Conservation (phyloP, 2,329 filamentous ascomycete genomes). For the Lachnellula arida region DNA sequence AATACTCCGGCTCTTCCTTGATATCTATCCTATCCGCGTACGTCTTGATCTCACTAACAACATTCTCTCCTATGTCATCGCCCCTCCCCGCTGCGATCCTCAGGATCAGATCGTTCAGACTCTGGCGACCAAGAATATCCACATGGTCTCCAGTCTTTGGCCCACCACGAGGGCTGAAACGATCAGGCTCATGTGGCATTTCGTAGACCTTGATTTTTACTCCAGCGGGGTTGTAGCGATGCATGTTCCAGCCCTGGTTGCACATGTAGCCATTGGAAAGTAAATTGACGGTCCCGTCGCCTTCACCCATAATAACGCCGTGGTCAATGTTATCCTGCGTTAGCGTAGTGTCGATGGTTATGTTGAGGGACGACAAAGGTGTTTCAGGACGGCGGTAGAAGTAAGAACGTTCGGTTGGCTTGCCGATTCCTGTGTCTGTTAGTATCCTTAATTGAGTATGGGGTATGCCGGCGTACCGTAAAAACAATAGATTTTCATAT, state of each 20-base stretch:
- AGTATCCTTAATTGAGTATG: not conserved
- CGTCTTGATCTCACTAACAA: constrained; percentile 75
- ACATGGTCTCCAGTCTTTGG: constrained; percentile 83
- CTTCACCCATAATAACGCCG: constrained; percentile 92
- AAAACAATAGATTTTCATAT: constrained; percentile 94
- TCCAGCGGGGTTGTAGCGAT: constrained; percentile 85
- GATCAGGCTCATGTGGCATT: constrained; percentile 94
- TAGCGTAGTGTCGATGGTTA: constrained; percentile 65
- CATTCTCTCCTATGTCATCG: constrained; percentile 68
- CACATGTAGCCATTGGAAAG: constrained; percentile 96
- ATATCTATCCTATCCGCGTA: constrained; percentile 84
- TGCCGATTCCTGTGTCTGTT: constrained; percentile 59
- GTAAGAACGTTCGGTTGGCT: constrained; percentile 87
- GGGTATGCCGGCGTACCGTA: constrained; percentile 51
- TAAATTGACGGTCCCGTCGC: constrained; percentile 93
- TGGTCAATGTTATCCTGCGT: constrained; percentile 65
- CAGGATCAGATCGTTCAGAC: constrained; percentile 85
- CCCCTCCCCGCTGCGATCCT: constrained; percentile 82
- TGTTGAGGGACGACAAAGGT: constrained; percentile 62
- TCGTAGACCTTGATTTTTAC: constrained; percentile 80
- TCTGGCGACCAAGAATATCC: constrained; percentile 86
- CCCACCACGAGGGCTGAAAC: constrained; percentile 76
- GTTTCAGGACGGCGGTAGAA: constrained; percentile 73
- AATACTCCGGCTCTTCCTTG: constrained; percentile 28
- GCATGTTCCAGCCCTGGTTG: constrained; percentile 87